Evolutionary conservation across 140 eudicot genomes (phyloP), one percentile per base, ranked within the genome.

Genomic region (Senecio squalidus): DNA sequence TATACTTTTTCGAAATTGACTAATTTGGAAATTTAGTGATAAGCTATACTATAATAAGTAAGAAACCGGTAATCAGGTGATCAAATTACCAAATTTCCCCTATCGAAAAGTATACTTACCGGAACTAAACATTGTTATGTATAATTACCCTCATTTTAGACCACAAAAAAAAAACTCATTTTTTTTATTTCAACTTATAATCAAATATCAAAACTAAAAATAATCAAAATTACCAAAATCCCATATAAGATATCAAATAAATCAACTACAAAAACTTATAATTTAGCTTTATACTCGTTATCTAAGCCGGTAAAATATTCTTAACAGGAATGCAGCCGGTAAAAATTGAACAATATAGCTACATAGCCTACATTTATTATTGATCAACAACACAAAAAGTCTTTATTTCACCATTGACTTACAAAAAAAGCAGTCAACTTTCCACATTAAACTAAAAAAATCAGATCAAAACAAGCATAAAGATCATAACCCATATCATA

Each of bases 401-500:
- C 20, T 14, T 4, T 6, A 9, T n/a, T 53, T 33, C 44, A 29
- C 29, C 60, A 44, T 43, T 71, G 59, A 71, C 58, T 71, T 53
- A 47, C 17, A 8, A 36, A 55, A 28, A 38, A 48, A 61, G 9
- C 46, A 63, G 55, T 40, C 43, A 24, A 71, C 55, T 31, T 34
- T 60, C 34, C 23, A 44, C 66, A 45, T 45, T 33, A 29, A 26
- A 45, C 55, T 71, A 9, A 21, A 5, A 52, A 51, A 9, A 21
- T 53, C 46, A 34, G 34, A 71, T 55, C 71, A 55, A 71, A 54
- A 71, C 52, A 45, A 23, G 76, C 66, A 63, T 33, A 63, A 55
- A 54, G 39, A 11, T 52, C 66, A 63, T n/a, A 71, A 71, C 66
- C 66, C 66, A 63, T 27, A 33, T 71, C 5, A 58, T 26, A 58